phyloP scores from a whole-genome alignment of 495 filamentous ascomycete species.

The Poronia punctata region DNA sequence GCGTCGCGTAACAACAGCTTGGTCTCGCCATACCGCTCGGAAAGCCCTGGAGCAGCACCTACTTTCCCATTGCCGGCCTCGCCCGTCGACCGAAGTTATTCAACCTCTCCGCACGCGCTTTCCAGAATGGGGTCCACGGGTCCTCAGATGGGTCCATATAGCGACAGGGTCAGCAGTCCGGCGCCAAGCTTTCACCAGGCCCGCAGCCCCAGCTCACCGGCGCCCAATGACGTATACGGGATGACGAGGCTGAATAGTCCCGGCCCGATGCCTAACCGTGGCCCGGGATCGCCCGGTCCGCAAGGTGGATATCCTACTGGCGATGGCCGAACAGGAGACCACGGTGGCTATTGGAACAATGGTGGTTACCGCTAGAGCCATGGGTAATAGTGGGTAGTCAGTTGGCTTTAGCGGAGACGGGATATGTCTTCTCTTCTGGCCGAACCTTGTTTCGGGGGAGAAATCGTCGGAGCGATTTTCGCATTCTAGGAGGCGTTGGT shows the following conservation, averaged over 20 bases:
- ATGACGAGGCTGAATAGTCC: slow-evolving; percentile 14
- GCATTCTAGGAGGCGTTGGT: slow-evolving; percentile 3
- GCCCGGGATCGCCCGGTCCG: slow-evolving; percentile 13
- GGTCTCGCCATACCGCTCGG: slow-evolving; percentile 15
- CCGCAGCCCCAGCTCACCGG: neutral
- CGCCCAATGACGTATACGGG: slow-evolving; percentile 12
- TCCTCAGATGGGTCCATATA: slow-evolving; percentile 16
- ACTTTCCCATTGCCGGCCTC: slow-evolving; percentile 11
- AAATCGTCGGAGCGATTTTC: neutral
- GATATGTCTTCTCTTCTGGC: too few relatives aligned
- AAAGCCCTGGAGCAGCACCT: slow-evolving; percentile 19
- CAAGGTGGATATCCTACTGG: slow-evolving; percentile 8
- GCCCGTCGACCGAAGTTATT: slow-evolving; percentile 26
- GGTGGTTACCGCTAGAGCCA: neutral
- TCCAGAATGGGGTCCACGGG: slow-evolving; percentile 24
- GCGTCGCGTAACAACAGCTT: slow-evolving; percentile 15
- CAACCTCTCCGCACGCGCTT: slow-evolving; percentile 18
- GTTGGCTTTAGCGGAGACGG: neutral
- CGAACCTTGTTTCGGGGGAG: neutral
- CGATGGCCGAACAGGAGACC: too few relatives aligned
- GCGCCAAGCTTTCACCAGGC: neutral
- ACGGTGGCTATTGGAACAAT: slow-evolving; percentile 4
- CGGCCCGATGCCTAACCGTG: slow-evolving; percentile 9
- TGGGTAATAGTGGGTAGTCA: neutral
- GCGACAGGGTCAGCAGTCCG: slow-evolving; percentile 18